Base-by-base conservation (phyloP, 2,329 filamentous ascomycete genomes). In the Fusarium azukiicola region DNA sequence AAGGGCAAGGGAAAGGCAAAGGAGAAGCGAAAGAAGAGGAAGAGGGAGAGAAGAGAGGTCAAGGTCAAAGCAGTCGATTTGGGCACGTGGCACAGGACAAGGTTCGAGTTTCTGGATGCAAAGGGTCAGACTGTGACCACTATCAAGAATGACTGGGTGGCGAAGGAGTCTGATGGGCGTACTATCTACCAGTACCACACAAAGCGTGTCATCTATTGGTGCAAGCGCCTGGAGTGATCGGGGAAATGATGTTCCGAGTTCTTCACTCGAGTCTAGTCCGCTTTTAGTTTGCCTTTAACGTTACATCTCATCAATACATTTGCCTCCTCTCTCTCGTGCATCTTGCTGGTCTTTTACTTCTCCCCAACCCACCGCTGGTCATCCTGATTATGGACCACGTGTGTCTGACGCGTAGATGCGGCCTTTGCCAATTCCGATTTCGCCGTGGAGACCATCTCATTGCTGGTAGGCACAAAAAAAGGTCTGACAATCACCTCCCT, bases 1-100 rank as follows among this genome's bases (percentile, higher is more conserved):
- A 56, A 56, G 52, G 52, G 52, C n/a, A 56, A 56, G 52, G 52
- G 52, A 12, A 56, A 56, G 52, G 52, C 23, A 27, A 56, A 56
- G 52, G 52, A 32, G 23, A 56, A 38, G 52, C 23, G 17, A 27
- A 38, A 36, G 23, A 56, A 38, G 32, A 56, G 14, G 23, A 23
- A 56, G 27, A 36, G 27, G 52, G 17, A 38, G 52, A 56, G 23
- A 27, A 56, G 52, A 56, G 52, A 56, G 52, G 52, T 38, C 23
- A 56, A 32, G 52, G 32, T 56, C 52, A 32, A 38, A 56, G 11
- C 14, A n/a, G 52, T 56, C 12, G 23, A 32, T 32, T 32, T 32
- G 23, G 23, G 32, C 21, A 56, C 27, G 27, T 32, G 23, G 32
- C 32, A 14, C 23, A 42, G 42, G 36, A 14, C 9, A 32, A 27